Evolutionary conservation across 306 rosid genomes (phyloP), one percentile per base, ranked within the genome.

Genomic region (Cajanus cajan): DNA sequence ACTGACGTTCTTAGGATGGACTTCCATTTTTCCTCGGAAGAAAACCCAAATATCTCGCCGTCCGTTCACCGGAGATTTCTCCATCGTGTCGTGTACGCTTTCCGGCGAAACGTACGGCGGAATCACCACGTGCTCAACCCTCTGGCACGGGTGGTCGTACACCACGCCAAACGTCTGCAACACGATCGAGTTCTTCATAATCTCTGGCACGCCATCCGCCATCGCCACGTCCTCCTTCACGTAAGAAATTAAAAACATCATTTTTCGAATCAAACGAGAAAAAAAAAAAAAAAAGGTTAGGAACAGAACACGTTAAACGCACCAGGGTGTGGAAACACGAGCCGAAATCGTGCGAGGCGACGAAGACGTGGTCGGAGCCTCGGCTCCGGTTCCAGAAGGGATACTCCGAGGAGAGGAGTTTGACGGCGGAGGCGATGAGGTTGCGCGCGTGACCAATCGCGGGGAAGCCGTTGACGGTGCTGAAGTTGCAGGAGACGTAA

Each of bases 21-120:
- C 87, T 68, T 96, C 99, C 99, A 96, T 96, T 80, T 96, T 96
- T 0, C 99, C 99, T 31, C 99, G 85, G 85, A 96, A 96, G 86
- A 93, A 93, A 13, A 79, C 98, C 82, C 92, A 96, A 52, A 96
- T 89, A 65, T 96, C 93, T 21, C 98, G 85, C 83, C 86, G 87
- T 40, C 89, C 88, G 31, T 36, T 55, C 37, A 44, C 68, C 84
- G 91, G 93, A 15, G 62, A 71, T 14, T 67, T 89, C 10, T 85
- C 82, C 45, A 90, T 8, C 1, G 98, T 85, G 2, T 15, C 59
- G 54, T 19, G 61, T 2, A 93, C 70, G 0, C 76, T 85, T 18
- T 72, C 92, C 78, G 98, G 96, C 62, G 97, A 79, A 14, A 96
- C 83, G 25, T 85, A 96, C 15, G 99, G 97, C 9, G 99, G 98